A percentile compares a stretch with the other conserved stretches of the same genome.
Evolutionary conservation across 176 grass and related monocot genomes (phyloP).

Genomic region (Saccharum spontaneum): DNA sequence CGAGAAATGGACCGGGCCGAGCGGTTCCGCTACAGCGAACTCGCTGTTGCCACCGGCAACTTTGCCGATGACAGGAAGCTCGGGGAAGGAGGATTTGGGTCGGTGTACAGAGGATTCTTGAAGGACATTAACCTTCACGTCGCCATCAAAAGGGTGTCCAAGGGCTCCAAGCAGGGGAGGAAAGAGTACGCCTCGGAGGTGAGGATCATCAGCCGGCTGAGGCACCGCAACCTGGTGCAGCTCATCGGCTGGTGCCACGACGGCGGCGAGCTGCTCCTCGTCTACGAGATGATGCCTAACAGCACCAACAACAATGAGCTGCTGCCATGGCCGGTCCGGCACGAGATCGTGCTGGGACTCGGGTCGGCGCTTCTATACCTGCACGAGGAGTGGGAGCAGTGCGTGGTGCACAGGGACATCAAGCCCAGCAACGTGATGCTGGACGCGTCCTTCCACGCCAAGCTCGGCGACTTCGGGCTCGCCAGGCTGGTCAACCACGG

Average conservation of each 20-base stretch:
- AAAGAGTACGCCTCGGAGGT: too few relatives aligned
- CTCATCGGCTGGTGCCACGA: slow-evolving; percentile 69
- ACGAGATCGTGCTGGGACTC: slow-evolving; percentile 19
- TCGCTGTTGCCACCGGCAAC: too few relatives aligned
- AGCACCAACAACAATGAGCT: background rate
- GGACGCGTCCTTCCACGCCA: slow-evolving; percentile 27
- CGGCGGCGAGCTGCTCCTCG: slow-evolving; percentile 40
- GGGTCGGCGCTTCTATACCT: slow-evolving; percentile 14
- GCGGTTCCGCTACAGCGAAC: too few relatives aligned
- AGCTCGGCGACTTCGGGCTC: slow-evolving; percentile 45
- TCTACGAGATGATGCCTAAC: slow-evolving; percentile 27
- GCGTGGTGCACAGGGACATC: slow-evolving; percentile 36
- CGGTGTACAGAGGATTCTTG: too few relatives aligned
- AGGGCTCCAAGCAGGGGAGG: too few relatives aligned
- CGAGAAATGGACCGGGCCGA: too few relatives aligned
- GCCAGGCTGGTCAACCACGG: slow-evolving; percentile 42
- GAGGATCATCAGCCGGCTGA: slow-evolving; percentile 48
- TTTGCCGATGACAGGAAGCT: background rate
- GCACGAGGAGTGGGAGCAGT: slow-evolving; percentile 43
- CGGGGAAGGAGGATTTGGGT: too few relatives aligned
- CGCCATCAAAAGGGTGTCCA: too few relatives aligned
- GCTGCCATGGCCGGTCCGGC: slow-evolving; percentile 43
- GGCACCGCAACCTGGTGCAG: slow-evolving; percentile 73
- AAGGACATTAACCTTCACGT: too few relatives aligned
- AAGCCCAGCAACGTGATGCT: slow-evolving; percentile 48